phyloP scores from a whole-genome alignment of 2,329 filamentous ascomycete genomes.

The Aspergillus clavatus region DNA sequence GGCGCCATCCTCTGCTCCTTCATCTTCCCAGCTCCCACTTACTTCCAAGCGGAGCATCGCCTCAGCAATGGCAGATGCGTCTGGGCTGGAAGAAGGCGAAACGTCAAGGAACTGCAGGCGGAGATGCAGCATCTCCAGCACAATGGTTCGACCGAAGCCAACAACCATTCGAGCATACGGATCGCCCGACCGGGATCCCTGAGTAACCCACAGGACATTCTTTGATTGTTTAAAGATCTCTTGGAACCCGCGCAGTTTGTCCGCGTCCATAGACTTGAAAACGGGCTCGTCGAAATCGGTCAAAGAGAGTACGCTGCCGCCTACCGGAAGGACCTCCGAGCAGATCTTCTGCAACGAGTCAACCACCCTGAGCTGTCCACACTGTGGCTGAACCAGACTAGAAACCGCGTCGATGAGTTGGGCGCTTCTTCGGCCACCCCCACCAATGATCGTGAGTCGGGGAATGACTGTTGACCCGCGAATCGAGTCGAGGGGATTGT shows the following conservation, averaged over 20 bases:
- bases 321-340: not conserved
- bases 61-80: not conserved
- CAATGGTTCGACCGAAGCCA: not conserved
- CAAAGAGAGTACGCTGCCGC: slow-evolving; percentile 1
- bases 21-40: not conserved
- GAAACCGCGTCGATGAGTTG: not conserved
- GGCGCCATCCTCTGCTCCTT: not conserved
- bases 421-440: not conserved
- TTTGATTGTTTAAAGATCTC: not conserved
- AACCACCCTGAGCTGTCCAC: not conserved
- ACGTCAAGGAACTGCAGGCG: slow-evolving; percentile 1
- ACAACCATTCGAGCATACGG: not conserved
- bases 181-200: not conserved
- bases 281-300: slow-evolving; percentile 1
- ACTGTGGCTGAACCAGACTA: not conserved
- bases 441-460: not conserved
- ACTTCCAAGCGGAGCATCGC: not conserved
- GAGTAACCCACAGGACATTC: slow-evolving; percentile 5
- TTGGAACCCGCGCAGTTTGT: not conserved
- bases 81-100: not conserved
- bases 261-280: slow-evolving; percentile 1
- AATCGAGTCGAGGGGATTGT: slow-evolving; percentile 5
- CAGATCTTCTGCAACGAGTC: not conserved
- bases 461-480: not conserved
- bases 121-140: not conserved